Base-by-base conservation (phyloP, 208 protist species). In the Polymyxa betae region DNA sequence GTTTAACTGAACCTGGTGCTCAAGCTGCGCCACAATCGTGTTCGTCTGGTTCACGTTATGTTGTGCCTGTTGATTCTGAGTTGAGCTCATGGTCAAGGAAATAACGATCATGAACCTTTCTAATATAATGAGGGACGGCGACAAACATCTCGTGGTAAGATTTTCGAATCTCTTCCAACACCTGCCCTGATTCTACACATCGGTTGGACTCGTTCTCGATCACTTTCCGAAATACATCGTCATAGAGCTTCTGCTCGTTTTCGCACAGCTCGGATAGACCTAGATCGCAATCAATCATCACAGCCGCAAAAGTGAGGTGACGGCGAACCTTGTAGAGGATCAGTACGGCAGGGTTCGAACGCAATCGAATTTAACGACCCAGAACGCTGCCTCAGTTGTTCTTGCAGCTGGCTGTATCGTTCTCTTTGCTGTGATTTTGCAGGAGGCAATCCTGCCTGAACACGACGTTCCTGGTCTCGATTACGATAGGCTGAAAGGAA, bases 221-320 rank as follows among this genome's bases (percentile, higher is more conserved):
- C 35, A 82, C 10, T 20, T 5, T 12, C 72, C 12, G 5, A n/a
- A 82, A 82, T 20, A 82, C 72, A 43, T 43, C 72, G 40, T 82
- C 72, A n/a, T 82, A 82, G 35, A 82, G 72, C 16, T 43, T 35
- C n/a, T 82, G 72, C 35, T 82, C 72, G n/a, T 82, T 82, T 38
- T 40, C 10, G 40, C 72, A 82, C 72, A 82, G 5, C 35, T 82
- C 72, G 72, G 35, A 38, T 5, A 82, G 5, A 43, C 72, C 72
- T 82, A n/a, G n/a, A n/a, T n/a, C n/a, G n/a, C n/a, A n/a, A n/a
- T n/a, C n/a, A n/a, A n/a, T n/a, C n/a, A n/a, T n/a, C n/a, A n/a
- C n/a, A n/a, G n/a, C n/a, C n/a, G n/a, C n/a, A n/a, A n/a, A n/a
- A n/a, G n/a, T n/a, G n/a, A n/a, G n/a, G n/a, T n/a, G n/a, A n/a